A percentile compares a stretch with the other conserved stretches of the same genome.
These are phyloP conservation scores for Nakazawaea populi DNA, from an alignment of 805 yeast genomes.

Conservation along the genomic window DNA sequence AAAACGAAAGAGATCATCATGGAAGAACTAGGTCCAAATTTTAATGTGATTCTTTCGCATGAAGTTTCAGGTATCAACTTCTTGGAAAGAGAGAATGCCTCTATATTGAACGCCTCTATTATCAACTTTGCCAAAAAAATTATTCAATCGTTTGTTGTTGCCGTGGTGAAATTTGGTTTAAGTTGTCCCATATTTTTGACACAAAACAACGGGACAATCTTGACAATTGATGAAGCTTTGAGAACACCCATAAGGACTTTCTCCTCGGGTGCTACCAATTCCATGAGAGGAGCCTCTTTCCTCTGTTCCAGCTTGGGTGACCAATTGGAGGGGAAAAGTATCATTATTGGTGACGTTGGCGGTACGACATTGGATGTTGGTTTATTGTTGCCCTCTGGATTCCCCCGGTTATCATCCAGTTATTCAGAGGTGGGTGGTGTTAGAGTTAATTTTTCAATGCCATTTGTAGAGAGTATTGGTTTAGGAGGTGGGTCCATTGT, in stretches of 20 bases:
- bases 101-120: constrained; percentile 40
- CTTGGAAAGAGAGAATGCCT: constrained; percentile 40
- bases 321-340: constrained; percentile 17
- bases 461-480: constrained; percentile 43
- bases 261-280: constrained; percentile 43
- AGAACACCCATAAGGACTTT: constrained; percentile 37
- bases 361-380: constrained; percentile 50
- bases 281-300: constrained; percentile 42
- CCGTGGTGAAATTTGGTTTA: constrained; percentile 29
- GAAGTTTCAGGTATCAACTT: constrained; percentile 36
- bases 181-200: constrained; percentile 32
- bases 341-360: constrained; percentile 42
- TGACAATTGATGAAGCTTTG: constrained; percentile 32
- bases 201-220: constrained; percentile 44
- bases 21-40: constrained; percentile 21
- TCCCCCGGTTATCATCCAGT: constrained; percentile 40
- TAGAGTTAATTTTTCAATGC: constrained; percentile 43
- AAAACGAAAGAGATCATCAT: constrained; percentile 26
- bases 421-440: constrained; percentile 41
- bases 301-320: constrained; percentile 22
- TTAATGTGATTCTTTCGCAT: constrained; percentile 30
- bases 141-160: constrained; percentile 30
- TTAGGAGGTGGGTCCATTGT: constrained; percentile 46
- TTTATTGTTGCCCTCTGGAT: constrained; percentile 35
- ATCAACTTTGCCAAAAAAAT: constrained; percentile 35